Percentiles rank a stretch among this genome's conserved stretches.
Evolutionary conservation across 306 rosid genomes (phyloP).

Genomic region (Quercus robur): DNA sequence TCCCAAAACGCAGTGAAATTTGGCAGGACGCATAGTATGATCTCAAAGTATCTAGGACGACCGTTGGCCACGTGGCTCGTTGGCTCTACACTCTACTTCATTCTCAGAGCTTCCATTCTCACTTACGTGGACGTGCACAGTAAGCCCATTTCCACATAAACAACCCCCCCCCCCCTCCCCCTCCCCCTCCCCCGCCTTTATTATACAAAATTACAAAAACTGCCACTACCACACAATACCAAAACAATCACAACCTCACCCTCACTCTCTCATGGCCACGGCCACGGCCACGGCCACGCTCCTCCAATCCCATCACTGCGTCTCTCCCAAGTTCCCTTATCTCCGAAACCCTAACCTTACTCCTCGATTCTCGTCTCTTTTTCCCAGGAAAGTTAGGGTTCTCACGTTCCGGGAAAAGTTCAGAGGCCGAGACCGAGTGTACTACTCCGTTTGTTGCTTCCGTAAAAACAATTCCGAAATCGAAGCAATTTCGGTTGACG

Average conservation of each 20-base stretch:
- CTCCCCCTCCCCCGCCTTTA: too few species aligned
- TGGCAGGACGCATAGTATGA: background rate
- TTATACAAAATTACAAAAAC: constrained; percentile 19
- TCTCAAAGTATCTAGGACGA: background rate
- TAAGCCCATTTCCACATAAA: background rate
- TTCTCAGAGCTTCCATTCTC: constrained; percentile 1
- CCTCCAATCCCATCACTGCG: constrained; percentile 39
- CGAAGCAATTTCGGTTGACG: constrained; percentile 21
- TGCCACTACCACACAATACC: constrained; percentile 18
- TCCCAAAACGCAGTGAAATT: background rate
- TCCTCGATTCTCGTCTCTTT: constrained; percentile 19
- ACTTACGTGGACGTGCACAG: background rate
- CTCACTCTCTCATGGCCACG: background rate
- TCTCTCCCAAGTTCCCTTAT: constrained; percentile 19
- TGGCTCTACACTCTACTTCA: background rate
- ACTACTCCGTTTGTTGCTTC: constrained; percentile 35
- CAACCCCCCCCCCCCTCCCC: background rate
- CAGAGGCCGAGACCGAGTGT: constrained; percentile 19
- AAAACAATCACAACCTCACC: background rate
- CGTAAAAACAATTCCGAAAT: constrained; percentile 47
- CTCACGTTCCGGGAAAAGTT: constrained; percentile 18
- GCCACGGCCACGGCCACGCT: constrained; percentile 43
- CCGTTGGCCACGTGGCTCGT: background rate
- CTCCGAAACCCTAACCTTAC: constrained; percentile 11
- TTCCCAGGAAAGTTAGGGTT: constrained; percentile 31